phyloP scores from a whole-genome alignment of 2,329 filamentous ascomycete genomes.

The Verticillium klebahnii region DNA sequence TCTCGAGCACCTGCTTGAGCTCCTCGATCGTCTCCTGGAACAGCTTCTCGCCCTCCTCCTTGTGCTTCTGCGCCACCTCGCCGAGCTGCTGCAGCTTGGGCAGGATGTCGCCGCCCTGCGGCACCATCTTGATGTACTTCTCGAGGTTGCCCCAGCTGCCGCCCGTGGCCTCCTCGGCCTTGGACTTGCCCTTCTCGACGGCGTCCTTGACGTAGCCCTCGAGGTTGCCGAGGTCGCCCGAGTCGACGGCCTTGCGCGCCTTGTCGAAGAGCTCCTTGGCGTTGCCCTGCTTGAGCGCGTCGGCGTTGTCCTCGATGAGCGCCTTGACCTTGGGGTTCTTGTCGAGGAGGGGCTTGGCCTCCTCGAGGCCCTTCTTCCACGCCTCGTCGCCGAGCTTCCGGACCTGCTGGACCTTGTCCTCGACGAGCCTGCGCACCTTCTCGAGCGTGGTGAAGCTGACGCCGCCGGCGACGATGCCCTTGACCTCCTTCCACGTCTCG shows the following conservation, averaged over 20 bases:
- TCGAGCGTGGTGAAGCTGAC: slow-evolving; percentile 46
- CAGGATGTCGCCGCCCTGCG: slow-evolving; percentile 59
- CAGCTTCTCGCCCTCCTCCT: slow-evolving; percentile 64
- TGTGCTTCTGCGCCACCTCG: slow-evolving; percentile 62
- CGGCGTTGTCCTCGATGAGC: slow-evolving; percentile 65
- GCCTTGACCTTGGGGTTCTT: slow-evolving; percentile 75
- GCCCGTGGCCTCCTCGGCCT: slow-evolving; percentile 25
- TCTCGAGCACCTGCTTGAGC: slow-evolving; percentile 59
- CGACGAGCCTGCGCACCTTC: slow-evolving; percentile 56
- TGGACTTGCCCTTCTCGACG: slow-evolving; percentile 50
- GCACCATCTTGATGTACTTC: slow-evolving; percentile 62
- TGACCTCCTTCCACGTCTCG: slow-evolving; percentile 63
- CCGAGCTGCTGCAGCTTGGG: slow-evolving; percentile 61
- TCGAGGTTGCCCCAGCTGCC: slow-evolving; percentile 46
- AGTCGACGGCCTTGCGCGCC: slow-evolving; percentile 56
- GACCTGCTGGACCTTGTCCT: slow-evolving; percentile 66
- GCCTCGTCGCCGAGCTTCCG: slow-evolving; percentile 66
- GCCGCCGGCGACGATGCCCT: slow-evolving; percentile 59
- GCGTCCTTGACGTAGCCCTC: slow-evolving; percentile 57
- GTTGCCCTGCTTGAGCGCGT: slow-evolving; percentile 64
- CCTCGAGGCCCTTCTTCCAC: slow-evolving; percentile 66
- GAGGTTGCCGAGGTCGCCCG: slow-evolving; percentile 54
- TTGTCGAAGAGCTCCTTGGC: slow-evolving; percentile 58
- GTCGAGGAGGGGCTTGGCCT: slow-evolving; percentile 67
- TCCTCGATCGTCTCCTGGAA: slow-evolving; percentile 66